Conservation (phyloP, 345 rosid genomes). For the Cardamine occulta region DNA sequence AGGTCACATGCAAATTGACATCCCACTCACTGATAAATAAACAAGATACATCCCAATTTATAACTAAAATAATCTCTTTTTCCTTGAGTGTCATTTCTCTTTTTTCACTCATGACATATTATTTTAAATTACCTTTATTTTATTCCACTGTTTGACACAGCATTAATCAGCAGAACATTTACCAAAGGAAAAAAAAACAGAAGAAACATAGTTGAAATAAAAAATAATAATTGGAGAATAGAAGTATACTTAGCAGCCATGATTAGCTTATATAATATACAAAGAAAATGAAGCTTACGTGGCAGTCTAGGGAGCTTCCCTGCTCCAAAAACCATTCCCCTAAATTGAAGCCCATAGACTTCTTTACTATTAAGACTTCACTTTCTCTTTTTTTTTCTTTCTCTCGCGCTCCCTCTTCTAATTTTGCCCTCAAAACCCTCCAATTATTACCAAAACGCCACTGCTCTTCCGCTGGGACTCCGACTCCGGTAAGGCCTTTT, state of each 20-base stretch:
- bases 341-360: slow-evolving; percentile 30
- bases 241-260: slow-evolving; percentile 29
- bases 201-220: not conserved
- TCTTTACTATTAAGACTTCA: not conserved
- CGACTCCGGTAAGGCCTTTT: slow-evolving; percentile 32
- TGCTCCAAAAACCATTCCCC: slow-evolving; percentile 45
- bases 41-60: not conserved
- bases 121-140: not conserved
- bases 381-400: not conserved
- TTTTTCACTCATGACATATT: not conserved
- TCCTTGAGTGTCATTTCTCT: not conserved
- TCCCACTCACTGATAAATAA: not conserved
- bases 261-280: slow-evolving; percentile 44
- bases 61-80: not conserved
- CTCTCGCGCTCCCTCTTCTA: slow-evolving; percentile 17
- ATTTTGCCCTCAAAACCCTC: slow-evolving; percentile 32
- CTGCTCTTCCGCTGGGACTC: slow-evolving; percentile 38
- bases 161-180: slow-evolving; percentile 3
- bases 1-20: not conserved
- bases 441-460: slow-evolving; percentile 48
- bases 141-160: not conserved
- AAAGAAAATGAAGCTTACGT: slow-evolving; percentile 51
- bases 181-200: not conserved
- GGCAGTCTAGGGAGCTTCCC: slow-evolving; percentile 83
- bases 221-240: slow-evolving; percentile 25